These are phyloP conservation scores for Pseudocercospora macadamiae DNA, from an alignment of 2,329 filamentous ascomycete species.

Conservation along the genomic window DNA sequence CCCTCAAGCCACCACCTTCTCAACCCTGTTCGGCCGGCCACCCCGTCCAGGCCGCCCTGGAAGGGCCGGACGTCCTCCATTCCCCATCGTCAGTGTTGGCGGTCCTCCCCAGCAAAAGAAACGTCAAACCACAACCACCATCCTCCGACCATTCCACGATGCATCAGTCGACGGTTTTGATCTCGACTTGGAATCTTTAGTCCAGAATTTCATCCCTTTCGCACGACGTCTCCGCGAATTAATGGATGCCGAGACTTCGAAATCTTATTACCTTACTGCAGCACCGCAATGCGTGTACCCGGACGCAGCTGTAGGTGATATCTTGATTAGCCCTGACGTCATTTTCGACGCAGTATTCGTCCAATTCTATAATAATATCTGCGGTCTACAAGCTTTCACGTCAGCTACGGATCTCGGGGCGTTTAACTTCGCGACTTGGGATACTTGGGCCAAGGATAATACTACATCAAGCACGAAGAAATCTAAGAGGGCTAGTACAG, in stretches of 20 bases:
- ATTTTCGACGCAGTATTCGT: slow-evolving; percentile 49
- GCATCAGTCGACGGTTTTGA: slow-evolving; percentile 74
- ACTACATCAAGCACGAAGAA: slow-evolving; percentile 30
- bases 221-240: slow-evolving; percentile 37
- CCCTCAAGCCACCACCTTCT: neutral
- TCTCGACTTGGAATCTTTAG: slow-evolving; percentile 69
- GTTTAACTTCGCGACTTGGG: slow-evolving; percentile 22
- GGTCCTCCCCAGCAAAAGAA: neutral
- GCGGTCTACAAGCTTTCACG: slow-evolving; percentile 38
- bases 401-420: slow-evolving; percentile 56
- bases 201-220: slow-evolving; percentile 62
- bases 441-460: neutral
- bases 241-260: slow-evolving; percentile 34
- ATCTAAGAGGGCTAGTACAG: neutral
- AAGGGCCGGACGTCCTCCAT: neutral
- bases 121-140: slow-evolving; percentile 17
- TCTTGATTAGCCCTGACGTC: slow-evolving; percentile 66
- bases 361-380: slow-evolving; percentile 56
- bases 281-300: slow-evolving; percentile 47
- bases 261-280: slow-evolving; percentile 49
- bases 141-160: slow-evolving; percentile 67
- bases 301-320: slow-evolving; percentile 37
- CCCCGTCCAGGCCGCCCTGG: neutral
- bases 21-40: neutral
- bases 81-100: neutral